phyloP scores from a whole-genome alignment of 768 basidiomycete genomes.

The Pleurotus ostreatus region DNA sequence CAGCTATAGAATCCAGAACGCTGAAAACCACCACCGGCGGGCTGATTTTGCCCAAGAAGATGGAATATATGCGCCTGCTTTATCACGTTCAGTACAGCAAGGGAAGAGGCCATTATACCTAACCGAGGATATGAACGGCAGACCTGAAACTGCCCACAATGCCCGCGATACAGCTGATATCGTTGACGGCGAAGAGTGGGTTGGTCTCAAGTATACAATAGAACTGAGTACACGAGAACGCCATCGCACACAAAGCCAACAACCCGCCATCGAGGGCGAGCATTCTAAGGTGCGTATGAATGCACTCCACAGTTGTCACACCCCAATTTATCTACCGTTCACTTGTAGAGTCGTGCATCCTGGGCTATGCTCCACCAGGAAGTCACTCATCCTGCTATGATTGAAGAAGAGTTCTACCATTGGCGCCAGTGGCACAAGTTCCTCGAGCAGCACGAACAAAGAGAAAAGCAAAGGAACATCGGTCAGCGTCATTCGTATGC shows the following conservation, averaged over 20 bases:
- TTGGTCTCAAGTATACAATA: conserved; percentile 38
- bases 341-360: conserved; percentile 35
- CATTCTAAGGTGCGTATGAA: conserved; percentile 27
- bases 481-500: neutral
- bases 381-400: conserved; percentile 30
- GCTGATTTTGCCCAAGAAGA: neutral
- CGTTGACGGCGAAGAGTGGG: conserved; percentile 34
- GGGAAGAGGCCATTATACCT: conserved; percentile 33
- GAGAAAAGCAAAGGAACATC: conserved; percentile 19
- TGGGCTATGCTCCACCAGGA: conserved; percentile 39
- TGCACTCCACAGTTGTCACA: neutral
- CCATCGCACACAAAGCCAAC: conserved; percentile 22
- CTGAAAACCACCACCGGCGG: neutral
- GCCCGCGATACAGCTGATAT: neutral
- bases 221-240: conserved; percentile 36
- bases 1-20: neutral
- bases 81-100: conserved; percentile 30
- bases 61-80: conserved; percentile 4
- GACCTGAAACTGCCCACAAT: neutral
- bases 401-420: conserved; percentile 36
- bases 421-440: conserved; percentile 44
- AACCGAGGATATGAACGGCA: conserved; percentile 16
- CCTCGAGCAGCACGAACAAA: conserved; percentile 34
- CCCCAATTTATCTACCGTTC: neutral
- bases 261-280: conserved; percentile 28